These are phyloP conservation scores for Paradendryphiella salina DNA, from an alignment of 2,329 filamentous ascomycete species.

Conservation along the genomic window DNA sequence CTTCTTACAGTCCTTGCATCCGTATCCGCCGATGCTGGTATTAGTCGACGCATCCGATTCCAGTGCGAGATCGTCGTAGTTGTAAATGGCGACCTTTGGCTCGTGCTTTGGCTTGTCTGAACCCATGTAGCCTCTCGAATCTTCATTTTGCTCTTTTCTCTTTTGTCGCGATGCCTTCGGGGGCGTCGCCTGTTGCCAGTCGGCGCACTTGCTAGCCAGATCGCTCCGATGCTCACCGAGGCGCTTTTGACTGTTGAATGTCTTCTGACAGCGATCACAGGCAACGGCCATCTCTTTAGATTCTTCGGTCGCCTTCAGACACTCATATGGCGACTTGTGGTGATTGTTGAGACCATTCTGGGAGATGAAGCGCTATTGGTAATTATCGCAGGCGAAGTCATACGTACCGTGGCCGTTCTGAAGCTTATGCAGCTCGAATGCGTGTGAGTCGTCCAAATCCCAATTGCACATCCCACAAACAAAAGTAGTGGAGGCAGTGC, in stretches of 20 bases:
- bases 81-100: neutral
- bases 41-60: slow-evolving; percentile 13
- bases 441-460: slow-evolving; percentile 23
- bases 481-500: neutral
- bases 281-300: neutral
- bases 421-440: slow-evolving; percentile 26
- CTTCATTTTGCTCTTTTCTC: no score
- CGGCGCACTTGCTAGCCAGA: slow-evolving; percentile 17
- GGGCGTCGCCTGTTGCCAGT: slow-evolving; percentile 12
- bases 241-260: slow-evolving; percentile 11
- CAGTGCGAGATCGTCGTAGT: slow-evolving; percentile 4
- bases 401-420: slow-evolving; percentile 13
- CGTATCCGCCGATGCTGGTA: slow-evolving; percentile 5
- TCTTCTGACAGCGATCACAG: slow-evolving; percentile 19
- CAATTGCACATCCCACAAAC: slow-evolving; percentile 21
- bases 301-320: slow-evolving; percentile 2
- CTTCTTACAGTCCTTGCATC: slow-evolving; percentile 29
- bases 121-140: slow-evolving; percentile 11
- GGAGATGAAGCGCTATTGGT: slow-evolving; percentile 5
- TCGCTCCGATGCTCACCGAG: slow-evolving; percentile 20
- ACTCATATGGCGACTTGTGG: slow-evolving; percentile 12
- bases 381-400: slow-evolving; percentile 7
- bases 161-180: neutral
- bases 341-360: slow-evolving; percentile 4
- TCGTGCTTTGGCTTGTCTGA: slow-evolving; percentile 15